Conservation (phyloP, 306 rosid species). For the Cicer arietinum region DNA sequence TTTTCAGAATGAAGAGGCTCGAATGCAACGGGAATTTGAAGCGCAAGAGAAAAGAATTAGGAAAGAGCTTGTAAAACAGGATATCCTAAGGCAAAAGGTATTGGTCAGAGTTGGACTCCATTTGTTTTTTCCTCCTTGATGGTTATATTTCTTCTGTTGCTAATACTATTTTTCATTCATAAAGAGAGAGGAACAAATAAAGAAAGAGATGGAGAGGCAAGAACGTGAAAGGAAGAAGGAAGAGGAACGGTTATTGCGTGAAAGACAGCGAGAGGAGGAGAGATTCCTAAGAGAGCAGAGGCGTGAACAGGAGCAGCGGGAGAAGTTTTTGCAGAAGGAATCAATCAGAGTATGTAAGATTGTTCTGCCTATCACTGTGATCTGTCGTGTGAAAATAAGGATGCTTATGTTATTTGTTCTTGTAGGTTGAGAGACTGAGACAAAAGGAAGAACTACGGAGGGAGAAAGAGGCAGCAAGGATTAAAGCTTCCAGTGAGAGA, state of each 20-base stretch:
- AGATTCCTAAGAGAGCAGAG: constrained; percentile 71
- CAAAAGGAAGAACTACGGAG: constrained; percentile 75
- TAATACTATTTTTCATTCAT: constrained; percentile 39
- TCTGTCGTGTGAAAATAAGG: constrained; percentile 28
- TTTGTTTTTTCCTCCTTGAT: constrained; percentile 6
- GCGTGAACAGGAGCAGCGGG: constrained; percentile 72
- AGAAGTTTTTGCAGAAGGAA: constrained; percentile 75
- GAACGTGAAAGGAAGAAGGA: constrained; percentile 81
- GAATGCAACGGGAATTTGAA: constrained; percentile 74
- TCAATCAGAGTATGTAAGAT: constrained; percentile 65
- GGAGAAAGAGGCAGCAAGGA: constrained; percentile 76
- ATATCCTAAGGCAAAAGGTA: constrained; percentile 79
- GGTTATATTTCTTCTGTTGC: constrained; percentile 33
- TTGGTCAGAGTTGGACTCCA: constrained; percentile 3
- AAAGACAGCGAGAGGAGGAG: constrained; percentile 79
- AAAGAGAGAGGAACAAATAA: constrained; percentile 76
- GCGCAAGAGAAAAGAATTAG: constrained; percentile 73
- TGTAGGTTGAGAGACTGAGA: constrained; percentile 70
- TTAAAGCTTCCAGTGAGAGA: constrained; percentile 75
- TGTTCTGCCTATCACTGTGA: constrained; percentile 33
- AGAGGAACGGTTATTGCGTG: constrained; percentile 79
- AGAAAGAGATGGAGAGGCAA: constrained; percentile 74
- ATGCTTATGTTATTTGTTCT: constrained; percentile 34
- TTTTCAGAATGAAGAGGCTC: constrained; percentile 67
- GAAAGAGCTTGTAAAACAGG: constrained; percentile 81